Conservation (phyloP, 345 rosid species). For the Kandelia obovata region DNA sequence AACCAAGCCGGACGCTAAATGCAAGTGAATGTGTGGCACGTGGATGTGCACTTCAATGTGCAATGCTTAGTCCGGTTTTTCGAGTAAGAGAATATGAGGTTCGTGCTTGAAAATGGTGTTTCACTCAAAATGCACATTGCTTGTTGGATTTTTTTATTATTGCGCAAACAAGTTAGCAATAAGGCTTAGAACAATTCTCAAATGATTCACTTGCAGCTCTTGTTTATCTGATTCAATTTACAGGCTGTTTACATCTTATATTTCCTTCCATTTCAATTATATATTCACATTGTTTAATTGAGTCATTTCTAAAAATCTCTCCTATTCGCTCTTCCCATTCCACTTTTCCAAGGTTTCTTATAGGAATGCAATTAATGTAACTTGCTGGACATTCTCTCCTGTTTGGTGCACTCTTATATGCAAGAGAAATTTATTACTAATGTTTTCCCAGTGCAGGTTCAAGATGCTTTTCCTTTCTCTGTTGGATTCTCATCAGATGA, state of each 20-base stretch:
- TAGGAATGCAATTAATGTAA: background rate
- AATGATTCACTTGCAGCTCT: background rate
- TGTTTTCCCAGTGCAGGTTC: conserved; percentile 48
- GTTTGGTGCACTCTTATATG: background rate
- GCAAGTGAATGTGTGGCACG: conserved; percentile 67
- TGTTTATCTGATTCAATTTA: background rate
- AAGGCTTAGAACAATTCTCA: background rate
- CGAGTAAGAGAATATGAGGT: conserved; percentile 63
- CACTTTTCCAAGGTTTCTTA: background rate
- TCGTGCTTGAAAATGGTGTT: conserved; percentile 13
- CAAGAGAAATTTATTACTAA: conserved; percentile 1
- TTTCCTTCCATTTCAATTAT: background rate
- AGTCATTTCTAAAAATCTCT: background rate
- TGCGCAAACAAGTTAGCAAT: background rate
- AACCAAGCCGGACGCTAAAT: conserved; percentile 53
- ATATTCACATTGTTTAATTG: background rate
- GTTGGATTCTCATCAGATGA: conserved; percentile 58
- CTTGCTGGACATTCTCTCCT: background rate
- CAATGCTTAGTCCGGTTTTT: conserved; percentile 59
- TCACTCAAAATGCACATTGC: background rate
- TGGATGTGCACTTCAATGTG: conserved; percentile 65
- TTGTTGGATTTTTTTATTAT: background rate
- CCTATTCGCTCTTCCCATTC: background rate
- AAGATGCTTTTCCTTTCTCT: conserved; percentile 72
- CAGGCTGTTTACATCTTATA: no score